Percentiles rank a stretch among this genome's conserved stretches.
Evolutionary conservation across 768 basidiomycete genomes (phyloP).

Genomic region (Gautieria morchelliformis): DNA sequence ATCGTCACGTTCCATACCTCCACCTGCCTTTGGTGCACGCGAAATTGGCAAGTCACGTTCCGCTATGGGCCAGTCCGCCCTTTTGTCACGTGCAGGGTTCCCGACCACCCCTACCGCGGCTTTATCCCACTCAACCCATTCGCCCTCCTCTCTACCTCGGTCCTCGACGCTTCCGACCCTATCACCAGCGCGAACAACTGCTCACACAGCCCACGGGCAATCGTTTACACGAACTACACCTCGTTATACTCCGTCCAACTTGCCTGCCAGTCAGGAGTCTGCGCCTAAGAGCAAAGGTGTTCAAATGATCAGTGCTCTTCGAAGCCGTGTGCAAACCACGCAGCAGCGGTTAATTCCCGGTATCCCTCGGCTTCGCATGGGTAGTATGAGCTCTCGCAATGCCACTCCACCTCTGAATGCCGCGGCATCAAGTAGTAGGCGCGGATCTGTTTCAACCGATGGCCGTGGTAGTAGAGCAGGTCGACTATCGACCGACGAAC

Average conservation of each 20-base stretch:
- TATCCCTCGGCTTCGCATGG: conserved; percentile 77
- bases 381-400: conserved; percentile 48
- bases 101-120: conserved; percentile 25
- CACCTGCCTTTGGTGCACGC: conserved; percentile 9
- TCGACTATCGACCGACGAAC: not conserved
- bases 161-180: conserved; percentile 26
- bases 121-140: conserved; percentile 31
- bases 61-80: conserved; percentile 32
- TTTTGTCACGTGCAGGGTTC: conserved; percentile 45
- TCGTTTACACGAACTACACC: conserved; percentile 37
- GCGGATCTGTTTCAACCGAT: not conserved
- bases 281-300: conserved; percentile 71
- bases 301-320: conserved; percentile 90
- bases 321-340: conserved; percentile 69
- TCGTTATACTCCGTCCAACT: conserved; percentile 26
- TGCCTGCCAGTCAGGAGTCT: conserved; percentile 26
- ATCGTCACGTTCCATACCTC: conserved; percentile 8
- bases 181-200: conserved; percentile 46
- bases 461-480: not conserved
- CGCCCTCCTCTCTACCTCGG: conserved; percentile 33
- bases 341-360: conserved; percentile 85
- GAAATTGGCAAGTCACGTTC: conserved; percentile 7
- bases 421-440: not conserved
- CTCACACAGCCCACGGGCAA: conserved; percentile 57
- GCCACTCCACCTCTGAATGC: not conserved